phyloP scores from a whole-genome alignment of 371 early-diverging fungal genomes.

The Actinomortierella wolfii region DNA sequence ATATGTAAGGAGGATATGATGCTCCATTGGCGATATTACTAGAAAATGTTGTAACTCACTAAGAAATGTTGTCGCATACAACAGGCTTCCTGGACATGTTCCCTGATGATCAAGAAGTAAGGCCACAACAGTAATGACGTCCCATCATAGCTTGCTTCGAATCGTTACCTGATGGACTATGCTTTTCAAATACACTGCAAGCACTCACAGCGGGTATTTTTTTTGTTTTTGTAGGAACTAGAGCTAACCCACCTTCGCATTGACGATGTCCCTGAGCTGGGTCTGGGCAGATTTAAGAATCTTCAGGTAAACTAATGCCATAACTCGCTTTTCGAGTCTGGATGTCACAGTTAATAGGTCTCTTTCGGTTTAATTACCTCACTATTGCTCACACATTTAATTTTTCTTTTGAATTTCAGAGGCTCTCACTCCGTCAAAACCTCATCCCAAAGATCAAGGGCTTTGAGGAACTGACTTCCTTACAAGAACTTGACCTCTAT shows the following conservation, averaged over 20 bases:
- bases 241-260: constrained; percentile 85
- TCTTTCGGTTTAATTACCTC: background rate
- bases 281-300: constrained; percentile 70
- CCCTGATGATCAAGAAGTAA: constrained; percentile 31
- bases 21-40: too few relatives aligned
- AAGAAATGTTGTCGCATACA: too few relatives aligned
- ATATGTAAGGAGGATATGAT: too few relatives aligned
- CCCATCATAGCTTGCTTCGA: background rate
- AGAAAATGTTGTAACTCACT: too few relatives aligned
- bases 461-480: constrained; percentile 54
- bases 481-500: constrained; percentile 90
- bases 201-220: background rate
- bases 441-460: constrained; percentile 77
- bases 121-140: constrained; percentile 27
- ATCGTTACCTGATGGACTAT: background rate
- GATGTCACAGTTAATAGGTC: constrained; percentile 5
- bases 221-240: constrained; percentile 59
- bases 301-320: constrained; percentile 67
- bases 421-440: constrained; percentile 90
- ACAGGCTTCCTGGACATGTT: constrained; percentile 49
- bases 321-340: too few relatives aligned
- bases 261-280: constrained; percentile 59
- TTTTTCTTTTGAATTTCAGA: constrained; percentile 46
- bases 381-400: background rate
- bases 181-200: too few relatives aligned